Base-by-base conservation (phyloP, 1,139 yeast species). In the Candida tropicalis region DNA sequence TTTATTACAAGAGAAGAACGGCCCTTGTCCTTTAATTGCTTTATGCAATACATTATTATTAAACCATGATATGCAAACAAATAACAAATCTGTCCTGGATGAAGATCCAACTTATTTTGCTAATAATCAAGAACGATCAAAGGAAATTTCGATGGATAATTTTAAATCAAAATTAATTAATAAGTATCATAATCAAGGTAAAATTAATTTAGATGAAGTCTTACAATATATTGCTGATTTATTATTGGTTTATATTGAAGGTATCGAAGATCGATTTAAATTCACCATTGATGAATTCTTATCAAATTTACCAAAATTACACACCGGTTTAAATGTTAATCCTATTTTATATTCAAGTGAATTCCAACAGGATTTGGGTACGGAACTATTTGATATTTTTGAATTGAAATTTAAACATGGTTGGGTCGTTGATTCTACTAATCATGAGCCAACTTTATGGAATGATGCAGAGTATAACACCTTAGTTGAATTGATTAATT, bases 1-100 rank as follows among this genome's bases (percentile, higher is more conserved):
- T 28, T 65, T 91, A n/a, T 65, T 88, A 15, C 97, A 91, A 62
- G 87, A 87, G 50, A 73, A 65, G 38, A 88, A 90, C 55, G 97
- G 97, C 0, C 96, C 97, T 0, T 90, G 97, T 58, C 96, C 97
- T 2, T 64, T 91, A 35, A 77, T 90, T n/a, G 91, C 97, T 0
- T 66, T 91, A 35, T 75, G 83, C 40, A 91, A 91, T 59, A 79
- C 90, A 2, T 37, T 51, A 11, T 31, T 51, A 9, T 40, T 50
- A 4, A 37, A 37, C 16, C 26, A 26, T 11, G 40, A 37, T n/a
- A 5, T 37, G 7, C 22, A 20, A 11, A 26, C n/a, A 31, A 36
- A 6, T 41, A 31, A 1, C 3, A 28, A 12, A n/a, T 11, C 9
- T 12, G 28, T 29, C 8, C 25, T 12, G 26, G 25, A 37, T 8